Evolutionary conservation across 768 basidiomycete species (phyloP), one percentile per base, ranked within the genome.

Genomic region (Mycena galericulata): DNA sequence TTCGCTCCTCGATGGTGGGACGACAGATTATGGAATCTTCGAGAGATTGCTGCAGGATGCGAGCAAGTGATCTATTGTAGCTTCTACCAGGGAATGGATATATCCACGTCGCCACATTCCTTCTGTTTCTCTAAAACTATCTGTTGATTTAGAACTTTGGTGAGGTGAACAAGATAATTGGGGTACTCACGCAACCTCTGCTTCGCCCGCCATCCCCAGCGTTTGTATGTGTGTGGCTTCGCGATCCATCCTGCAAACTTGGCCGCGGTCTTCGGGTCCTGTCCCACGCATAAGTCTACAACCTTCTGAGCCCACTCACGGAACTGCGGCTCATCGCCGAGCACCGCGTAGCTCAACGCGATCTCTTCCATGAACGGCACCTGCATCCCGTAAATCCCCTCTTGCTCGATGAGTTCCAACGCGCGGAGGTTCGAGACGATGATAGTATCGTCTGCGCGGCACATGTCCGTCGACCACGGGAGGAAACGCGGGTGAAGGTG

Each of bases 391-490:
- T 83, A 79, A 66, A 84, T 72, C n/a, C 81, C 80, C 56, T 85
- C 85, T 60, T 79, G 74, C n/a, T 80, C 77, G 17, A 85, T 79
- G 29, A 85, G 69, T 18, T 72, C 73, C 27, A 85, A 76, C 22
- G 83, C 84, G 26, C 79, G 75, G 26, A 76, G 65, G 62, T 84
- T 83, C 1, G 82, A 79, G 15, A 73, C 67, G 54, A 83, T 81
- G n/a, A 86, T 78, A 18, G 81, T 67, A 51, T 82, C 78, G 62
- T 85, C 85, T 15, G 79, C 59, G 17, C 82, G 76, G 38, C 82
- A 82, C 15, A 84, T 75, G 68, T 85, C 84, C 1, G 73, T 77
- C 43, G 79, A 76, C 85, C 84, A 86, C 61, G 83, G 83, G 12
- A 73, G 65, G 63, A 81, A 85, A 17, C 81, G 75, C 4, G 80